phyloP scores from a whole-genome alignment of 1,284 basidiomycete species.

The Volvariella volvacea region DNA sequence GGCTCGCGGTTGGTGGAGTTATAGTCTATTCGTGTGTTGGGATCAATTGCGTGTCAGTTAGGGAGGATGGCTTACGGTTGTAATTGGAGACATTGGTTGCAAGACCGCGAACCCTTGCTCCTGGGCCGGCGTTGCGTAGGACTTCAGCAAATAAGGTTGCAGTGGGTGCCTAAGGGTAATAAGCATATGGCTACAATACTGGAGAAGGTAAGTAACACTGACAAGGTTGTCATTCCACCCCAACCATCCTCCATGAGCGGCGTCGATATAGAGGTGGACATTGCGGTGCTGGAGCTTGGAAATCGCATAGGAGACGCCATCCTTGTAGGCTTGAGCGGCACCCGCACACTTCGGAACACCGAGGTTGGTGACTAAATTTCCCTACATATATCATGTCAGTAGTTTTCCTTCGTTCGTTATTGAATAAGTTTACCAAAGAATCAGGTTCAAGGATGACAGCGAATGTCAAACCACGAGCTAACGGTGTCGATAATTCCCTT shows the following conservation, averaged over 20 bases:
- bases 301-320: slow-evolving; percentile 37
- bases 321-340: slow-evolving; percentile 17
- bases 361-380: slow-evolving; percentile 36
- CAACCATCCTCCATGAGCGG: slow-evolving; percentile 45
- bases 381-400: slow-evolving; percentile 15
- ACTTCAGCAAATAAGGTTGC: slow-evolving; percentile 31
- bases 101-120: slow-evolving; percentile 37
- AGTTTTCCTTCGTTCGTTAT: slow-evolving; percentile 10
- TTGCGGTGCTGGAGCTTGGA: slow-evolving; percentile 33
- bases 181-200: not conserved
- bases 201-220: not conserved
- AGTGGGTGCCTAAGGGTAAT: slow-evolving; percentile 22
- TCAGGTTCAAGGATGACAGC: slow-evolving; percentile 41
- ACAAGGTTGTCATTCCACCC: slow-evolving; percentile 23
- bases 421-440: slow-evolving; percentile 20
- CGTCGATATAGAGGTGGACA: slow-evolving; percentile 39
- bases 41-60: too few relatives aligned
- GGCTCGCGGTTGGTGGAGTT: slow-evolving; percentile 12
- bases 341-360: slow-evolving; percentile 31
- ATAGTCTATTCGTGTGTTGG: slow-evolving; percentile 4
- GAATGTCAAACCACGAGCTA: slow-evolving; percentile 26
- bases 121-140: slow-evolving; percentile 29
- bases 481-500: slow-evolving; percentile 8
- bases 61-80: slow-evolving; percentile 7
- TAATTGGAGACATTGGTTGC: slow-evolving; percentile 21